Percentiles rank a stretch among this genome's conserved stretches.
Conservation (phyloP, 2,329 filamentous ascomycete genomes). For the Emergomyces pasteurianus region DNA sequence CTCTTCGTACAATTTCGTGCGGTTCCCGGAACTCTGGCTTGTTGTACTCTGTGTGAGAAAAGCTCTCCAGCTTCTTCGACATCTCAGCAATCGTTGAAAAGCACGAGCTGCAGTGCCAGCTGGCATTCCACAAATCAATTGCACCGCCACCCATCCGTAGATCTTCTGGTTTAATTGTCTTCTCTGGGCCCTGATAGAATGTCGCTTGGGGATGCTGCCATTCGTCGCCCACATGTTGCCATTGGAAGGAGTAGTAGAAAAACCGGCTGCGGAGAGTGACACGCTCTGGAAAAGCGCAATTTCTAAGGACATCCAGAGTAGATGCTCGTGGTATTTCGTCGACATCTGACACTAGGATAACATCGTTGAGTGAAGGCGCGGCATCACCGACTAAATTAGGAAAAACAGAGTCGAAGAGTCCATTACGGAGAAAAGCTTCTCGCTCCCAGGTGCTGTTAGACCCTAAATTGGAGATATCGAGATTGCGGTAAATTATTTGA, state of each 20-base stretch:
- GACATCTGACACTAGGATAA: slow-evolving; percentile 27
- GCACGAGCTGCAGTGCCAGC: slow-evolving; percentile 53
- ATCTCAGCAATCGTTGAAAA: slow-evolving; percentile 47
- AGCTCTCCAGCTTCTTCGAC: slow-evolving; percentile 44
- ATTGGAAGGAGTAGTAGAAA: slow-evolving; percentile 50
- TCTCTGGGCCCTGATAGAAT: slow-evolving; percentile 34
- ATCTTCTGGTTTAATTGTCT: slow-evolving; percentile 43
- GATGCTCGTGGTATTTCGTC: slow-evolving; percentile 48
- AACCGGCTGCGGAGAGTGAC: slow-evolving; percentile 42
- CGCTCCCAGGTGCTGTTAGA: slow-evolving; percentile 34
- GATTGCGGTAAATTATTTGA: slow-evolving; percentile 50
- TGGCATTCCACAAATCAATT: slow-evolving; percentile 38
- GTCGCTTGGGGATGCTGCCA: slow-evolving; percentile 40
- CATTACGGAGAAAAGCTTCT: slow-evolving; percentile 44
- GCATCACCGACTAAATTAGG: slow-evolving; percentile 28
- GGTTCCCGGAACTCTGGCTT: slow-evolving; percentile 37
- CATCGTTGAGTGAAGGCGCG: slow-evolving; percentile 15
- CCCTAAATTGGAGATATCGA: slow-evolving; percentile 22
- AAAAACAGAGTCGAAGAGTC: slow-evolving; percentile 47
- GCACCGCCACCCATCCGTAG: slow-evolving; percentile 27
- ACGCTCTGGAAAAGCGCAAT: slow-evolving; percentile 42
- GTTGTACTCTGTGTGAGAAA: slow-evolving; percentile 46
- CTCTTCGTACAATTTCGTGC: slow-evolving; percentile 38
- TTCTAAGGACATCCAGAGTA: slow-evolving; percentile 37
- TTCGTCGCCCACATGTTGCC: slow-evolving; percentile 26